phyloP scores from a whole-genome alignment of 768 basidiomycete genomes.

The Tricholoma hemisulphureum region DNA sequence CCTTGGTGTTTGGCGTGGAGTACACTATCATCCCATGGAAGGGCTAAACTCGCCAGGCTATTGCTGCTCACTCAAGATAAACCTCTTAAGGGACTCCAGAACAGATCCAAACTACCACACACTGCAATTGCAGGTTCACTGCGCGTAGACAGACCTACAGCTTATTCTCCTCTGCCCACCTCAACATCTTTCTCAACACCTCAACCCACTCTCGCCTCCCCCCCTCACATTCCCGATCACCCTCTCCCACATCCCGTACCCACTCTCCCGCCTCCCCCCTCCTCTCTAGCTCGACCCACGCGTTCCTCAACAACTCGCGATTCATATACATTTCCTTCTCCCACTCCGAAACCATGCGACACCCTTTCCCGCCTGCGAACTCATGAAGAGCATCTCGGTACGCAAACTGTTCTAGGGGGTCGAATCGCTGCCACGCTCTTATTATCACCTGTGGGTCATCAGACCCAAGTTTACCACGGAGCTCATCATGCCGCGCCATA shows the following conservation, averaged over 20 bases:
- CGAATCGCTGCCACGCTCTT: slow-evolving; percentile 56
- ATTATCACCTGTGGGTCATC: slow-evolving; percentile 42
- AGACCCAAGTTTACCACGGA: slow-evolving; percentile 29
- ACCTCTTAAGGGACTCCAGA: no score
- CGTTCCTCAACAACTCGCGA: slow-evolving; percentile 45
- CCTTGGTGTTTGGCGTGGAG: no score
- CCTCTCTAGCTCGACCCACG: slow-evolving; percentile 59
- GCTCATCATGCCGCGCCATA: slow-evolving; percentile 44
- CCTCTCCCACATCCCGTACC: slow-evolving; percentile 60
- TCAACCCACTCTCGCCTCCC: slow-evolving; percentile 63
- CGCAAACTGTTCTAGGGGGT: slow-evolving; percentile 55
- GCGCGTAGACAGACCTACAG: no score
- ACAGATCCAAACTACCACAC: no score
- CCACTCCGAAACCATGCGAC: slow-evolving; percentile 48
- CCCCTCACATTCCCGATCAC: slow-evolving; percentile 5
- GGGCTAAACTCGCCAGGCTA: no score
- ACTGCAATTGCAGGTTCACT: no score
- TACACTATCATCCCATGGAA: no score
- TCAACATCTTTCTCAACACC: slow-evolving; percentile 34
- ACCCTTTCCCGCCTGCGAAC: slow-evolving; percentile 31
- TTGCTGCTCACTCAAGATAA: no score
- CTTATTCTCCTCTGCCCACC: slow-evolving; percentile 29
- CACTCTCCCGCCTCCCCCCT: slow-evolving; percentile 59
- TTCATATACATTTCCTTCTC: slow-evolving; percentile 52
- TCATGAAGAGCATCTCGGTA: slow-evolving; percentile 64